A percentile compares a stretch with the other conserved stretches of the same genome.
Conservation (phyloP, 1,139 yeast species). For the Kluyveromyces sp. region DNA sequence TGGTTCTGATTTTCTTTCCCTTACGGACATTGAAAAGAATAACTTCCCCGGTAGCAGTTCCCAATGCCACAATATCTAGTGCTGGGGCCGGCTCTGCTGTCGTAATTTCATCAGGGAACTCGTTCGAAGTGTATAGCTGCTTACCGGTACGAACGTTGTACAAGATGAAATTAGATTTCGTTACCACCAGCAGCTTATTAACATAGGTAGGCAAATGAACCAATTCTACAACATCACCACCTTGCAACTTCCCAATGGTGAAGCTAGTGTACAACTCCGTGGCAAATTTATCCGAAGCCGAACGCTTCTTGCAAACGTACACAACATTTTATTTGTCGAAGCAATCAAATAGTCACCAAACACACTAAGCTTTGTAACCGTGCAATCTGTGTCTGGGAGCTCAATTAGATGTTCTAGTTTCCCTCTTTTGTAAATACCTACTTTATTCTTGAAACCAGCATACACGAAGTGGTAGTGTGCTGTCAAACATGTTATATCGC, state of each 20-base stretch:
- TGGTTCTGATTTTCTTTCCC: conserved; percentile 50
- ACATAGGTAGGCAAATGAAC: conserved; percentile 87
- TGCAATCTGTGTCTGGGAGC: conserved; percentile 27
- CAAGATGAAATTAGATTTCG: conserved; percentile 52
- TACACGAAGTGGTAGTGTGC: conserved; percentile 82
- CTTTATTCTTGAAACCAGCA: conserved; percentile 62
- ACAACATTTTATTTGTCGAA: conserved; percentile 44
- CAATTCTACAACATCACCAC: conserved; percentile 54
- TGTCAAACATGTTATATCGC: conserved; percentile 60
- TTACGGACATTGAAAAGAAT: conserved; percentile 60
- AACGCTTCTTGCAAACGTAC: conserved; percentile 54
- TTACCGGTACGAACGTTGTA: conserved; percentile 77
- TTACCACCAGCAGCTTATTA: conserved; percentile 76
- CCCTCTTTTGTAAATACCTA: conserved; percentile 84
- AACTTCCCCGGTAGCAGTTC: conserved; percentile 63
- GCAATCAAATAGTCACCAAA: conserved; percentile 80
- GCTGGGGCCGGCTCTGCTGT: conserved; percentile 79
- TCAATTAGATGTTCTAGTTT: conserved; percentile 49
- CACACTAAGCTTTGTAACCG: conserved; percentile 44
- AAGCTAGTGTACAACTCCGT: conserved; percentile 63
- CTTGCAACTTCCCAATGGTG: conserved; percentile 50
- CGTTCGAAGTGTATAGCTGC: conserved; percentile 52
- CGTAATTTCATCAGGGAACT: conserved; percentile 45
- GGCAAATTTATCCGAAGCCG: conserved; percentile 41
- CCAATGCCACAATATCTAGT: conserved; percentile 74